Evolutionary conservation across 108 stramenopile genomes (phyloP), one percentile per base, ranked within the genome.

Genomic region (Stephanodiscus minutulus): DNA sequence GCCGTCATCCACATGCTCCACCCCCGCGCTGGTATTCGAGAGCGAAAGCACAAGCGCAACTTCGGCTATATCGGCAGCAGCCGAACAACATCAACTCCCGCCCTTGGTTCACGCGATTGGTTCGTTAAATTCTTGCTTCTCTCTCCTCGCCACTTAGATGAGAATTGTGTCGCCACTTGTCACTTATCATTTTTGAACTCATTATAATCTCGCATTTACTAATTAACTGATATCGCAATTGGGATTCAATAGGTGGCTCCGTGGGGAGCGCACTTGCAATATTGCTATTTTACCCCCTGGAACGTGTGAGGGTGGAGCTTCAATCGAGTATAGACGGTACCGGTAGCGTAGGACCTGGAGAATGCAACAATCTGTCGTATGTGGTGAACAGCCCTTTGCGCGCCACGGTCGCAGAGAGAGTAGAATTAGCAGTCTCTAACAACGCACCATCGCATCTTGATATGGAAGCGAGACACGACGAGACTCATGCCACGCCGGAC

Each of bases 211-310:
- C 11, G 27, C 55, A 5, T 17, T 56, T 56, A 5, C 29, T 56
- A 11, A 56, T 27, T 25, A 25, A 3, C 9, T 39, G 58, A 36
- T 36, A 39, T 20, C 21, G 12, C 33, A 6, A 12, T 37, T 20
- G 27, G 48, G 33, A n/a, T 24, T 31, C 2, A 33, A 4, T 50
- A 77, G 77, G 72, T 25, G 93, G 93, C 21, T 86, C 90, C 7
- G 56, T 91, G 17, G 93, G 89, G 18, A 84, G 84, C 20, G 90
- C 93, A 22, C 64, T 91, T 29, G 87, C 90, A 6, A 66, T 89
- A 52, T 73, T 90, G 50, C 47, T 85, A 43, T 79, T 90, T 24
- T 94, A 90, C 73, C 93, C 93, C 8, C 62, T 94, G 48, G 93
- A 94, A 76, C 73, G 90, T 17, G 80, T 85, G 27, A 69, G 87